These are phyloP conservation scores for Plasmopara viticola DNA, from an alignment of 352 stramenopile species.

Conservation along the genomic window DNA sequence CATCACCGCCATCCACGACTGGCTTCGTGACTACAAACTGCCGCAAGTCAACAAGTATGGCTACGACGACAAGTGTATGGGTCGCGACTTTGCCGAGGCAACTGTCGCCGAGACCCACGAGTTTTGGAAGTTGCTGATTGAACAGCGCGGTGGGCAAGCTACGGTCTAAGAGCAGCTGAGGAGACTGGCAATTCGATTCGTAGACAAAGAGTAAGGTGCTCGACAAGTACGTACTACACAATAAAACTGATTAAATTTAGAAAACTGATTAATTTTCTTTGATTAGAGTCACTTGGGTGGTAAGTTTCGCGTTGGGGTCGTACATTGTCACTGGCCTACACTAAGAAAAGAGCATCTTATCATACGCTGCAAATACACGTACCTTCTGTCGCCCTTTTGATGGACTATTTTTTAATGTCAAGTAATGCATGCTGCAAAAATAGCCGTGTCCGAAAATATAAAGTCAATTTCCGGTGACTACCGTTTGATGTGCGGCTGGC, in stretches of 20 bases:
- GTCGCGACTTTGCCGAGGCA: conserved; percentile 81
- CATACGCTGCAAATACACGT: too few relatives aligned
- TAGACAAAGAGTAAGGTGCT: too few relatives aligned
- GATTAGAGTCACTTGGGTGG: too few relatives aligned
- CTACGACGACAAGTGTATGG: conserved; percentile 96
- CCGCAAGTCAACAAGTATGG: conserved; percentile 99
- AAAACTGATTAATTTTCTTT: too few relatives aligned
- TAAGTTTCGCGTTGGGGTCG: too few relatives aligned
- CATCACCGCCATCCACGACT: conserved; percentile 92
- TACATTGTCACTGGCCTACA: too few relatives aligned
- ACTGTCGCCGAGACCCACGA: conserved; percentile 84
- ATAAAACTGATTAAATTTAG: too few relatives aligned
- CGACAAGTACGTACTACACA: too few relatives aligned
- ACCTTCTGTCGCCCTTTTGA: conserved; percentile 5
- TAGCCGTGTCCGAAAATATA: conserved; percentile 21
- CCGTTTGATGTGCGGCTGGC: conserved; percentile 20
- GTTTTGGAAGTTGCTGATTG: conserved; percentile 88
- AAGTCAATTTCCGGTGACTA: conserved; percentile 25
- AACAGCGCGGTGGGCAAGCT: conserved; percentile 74
- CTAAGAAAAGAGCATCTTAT: too few relatives aligned
- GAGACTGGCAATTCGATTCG: too few relatives aligned
- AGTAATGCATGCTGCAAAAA: conserved; percentile 14
- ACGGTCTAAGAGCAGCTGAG: conserved; percentile 44
- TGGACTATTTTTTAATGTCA: conserved; percentile 2
- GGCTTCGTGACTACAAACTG: conserved; percentile 99